Conservation (phyloP, 1,284 basidiomycete species). For the Sanghuangporus weigelae region DNA sequence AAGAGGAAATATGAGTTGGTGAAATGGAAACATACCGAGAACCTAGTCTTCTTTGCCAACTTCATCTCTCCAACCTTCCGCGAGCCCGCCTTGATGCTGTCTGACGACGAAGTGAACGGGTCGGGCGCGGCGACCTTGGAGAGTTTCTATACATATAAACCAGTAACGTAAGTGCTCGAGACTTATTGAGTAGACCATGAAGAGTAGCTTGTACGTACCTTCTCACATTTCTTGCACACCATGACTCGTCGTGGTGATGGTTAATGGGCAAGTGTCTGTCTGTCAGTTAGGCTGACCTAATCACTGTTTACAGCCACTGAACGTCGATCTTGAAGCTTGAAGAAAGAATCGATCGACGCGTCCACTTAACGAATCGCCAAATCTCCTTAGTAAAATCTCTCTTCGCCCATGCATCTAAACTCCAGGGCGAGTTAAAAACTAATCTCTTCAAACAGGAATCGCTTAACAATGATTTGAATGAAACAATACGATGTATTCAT, state of each 20-base stretch:
- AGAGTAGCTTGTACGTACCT: slow-evolving; percentile 32
- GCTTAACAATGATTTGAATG: no score
- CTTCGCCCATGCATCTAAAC: no score
- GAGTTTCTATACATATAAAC: slow-evolving; percentile 20
- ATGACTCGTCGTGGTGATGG: slow-evolving; percentile 32
- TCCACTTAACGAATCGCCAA: no score
- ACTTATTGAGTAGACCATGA: not conserved
- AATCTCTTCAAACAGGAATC: no score
- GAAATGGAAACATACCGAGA: slow-evolving; percentile 24
- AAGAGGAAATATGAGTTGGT: slow-evolving; percentile 47
- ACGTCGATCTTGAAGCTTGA: not conserved
- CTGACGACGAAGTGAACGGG: slow-evolving; percentile 67
- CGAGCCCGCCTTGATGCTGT: slow-evolving; percentile 69
- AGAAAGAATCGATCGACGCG: not conserved
- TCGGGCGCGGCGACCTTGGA: slow-evolving; percentile 64
- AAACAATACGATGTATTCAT: no score
- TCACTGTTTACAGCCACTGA: not conserved
- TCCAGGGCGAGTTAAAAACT: no score
- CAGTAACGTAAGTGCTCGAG: not conserved
- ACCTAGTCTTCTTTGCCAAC: slow-evolving; percentile 54
- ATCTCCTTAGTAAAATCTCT: no score
- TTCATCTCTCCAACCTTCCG: slow-evolving; percentile 83
- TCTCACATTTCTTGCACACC: slow-evolving; percentile 76
- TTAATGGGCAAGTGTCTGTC: not conserved
- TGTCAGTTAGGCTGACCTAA: not conserved